Evolutionary conservation across 2,329 filamentous ascomycete species (phyloP), one percentile per base, ranked within the genome.

Genomic region (Calonectria hongkongensis): DNA sequence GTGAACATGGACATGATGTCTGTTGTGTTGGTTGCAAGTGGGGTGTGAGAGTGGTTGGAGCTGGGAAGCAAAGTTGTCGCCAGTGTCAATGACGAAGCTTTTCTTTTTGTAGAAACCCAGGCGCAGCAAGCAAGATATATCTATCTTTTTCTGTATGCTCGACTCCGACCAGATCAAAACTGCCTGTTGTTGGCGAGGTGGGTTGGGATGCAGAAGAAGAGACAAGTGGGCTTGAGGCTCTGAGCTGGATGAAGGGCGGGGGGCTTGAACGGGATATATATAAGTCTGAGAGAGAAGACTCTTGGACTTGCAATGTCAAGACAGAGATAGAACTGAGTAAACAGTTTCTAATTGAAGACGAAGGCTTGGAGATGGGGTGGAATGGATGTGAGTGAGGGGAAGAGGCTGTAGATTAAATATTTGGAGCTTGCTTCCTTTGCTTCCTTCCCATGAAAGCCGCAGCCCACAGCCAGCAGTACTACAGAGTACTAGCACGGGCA

Each of bases 1-100:
- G 79, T 78, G 72, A 83, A 84, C 79, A 83, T 82, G 73, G 83
- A 82, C 82, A 84, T 84, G 62, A 66, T 73, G 73, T 50, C 62
- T 73, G 62, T 39, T 43, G 48, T 68, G 66, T 54, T 21, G 39
- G 12, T 36, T 45, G 65, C 30, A 43, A 27, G 25, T 62, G 60
- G 64, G 66, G 27, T 73, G 58, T 62, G 48, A 30, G 62, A 70
- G 66, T 66, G 73, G 39, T 47, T 71, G 65, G 33, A 67, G 47
- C 30, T 67, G 54, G 54, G 56, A 41, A 47, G 54, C 48, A 56
- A 43, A 67, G 47, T 66, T 62, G 74, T 78, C 69, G 74, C 64
- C 30, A 58, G 67, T 66, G 30, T 67, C 47, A 66, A 71, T 70
- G 68, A 75, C 71, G 60, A 76, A 74, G 73, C 71, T 76, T 50